Conservation (phyloP, 768 basidiomycete species). For the Rickenella mellea region DNA sequence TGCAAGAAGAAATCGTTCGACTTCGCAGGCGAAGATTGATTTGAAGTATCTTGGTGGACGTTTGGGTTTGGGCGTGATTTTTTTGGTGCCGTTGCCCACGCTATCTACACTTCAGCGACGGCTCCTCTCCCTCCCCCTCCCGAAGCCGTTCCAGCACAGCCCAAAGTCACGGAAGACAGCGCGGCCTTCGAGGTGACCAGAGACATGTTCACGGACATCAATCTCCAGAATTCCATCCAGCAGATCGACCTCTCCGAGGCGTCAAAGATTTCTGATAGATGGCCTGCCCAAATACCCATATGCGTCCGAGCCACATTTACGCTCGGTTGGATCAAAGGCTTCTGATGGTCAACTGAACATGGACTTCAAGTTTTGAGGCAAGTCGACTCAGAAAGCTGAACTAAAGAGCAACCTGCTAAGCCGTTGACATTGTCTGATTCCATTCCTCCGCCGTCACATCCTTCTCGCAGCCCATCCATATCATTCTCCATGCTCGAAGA, state of each 20-base stretch:
- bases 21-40: slow-evolving; percentile 71
- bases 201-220: neutral
- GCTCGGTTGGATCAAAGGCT: slow-evolving; percentile 8
- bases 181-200: too few relatives aligned
- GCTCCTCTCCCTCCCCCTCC: neutral
- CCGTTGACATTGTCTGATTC: slow-evolving; percentile 64
- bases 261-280: neutral
- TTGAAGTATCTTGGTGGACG: slow-evolving; percentile 34
- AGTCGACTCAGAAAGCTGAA: slow-evolving; percentile 10
- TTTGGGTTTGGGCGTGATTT: slow-evolving; percentile 16
- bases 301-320: neutral
- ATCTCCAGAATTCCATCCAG: neutral
- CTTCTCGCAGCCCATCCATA: slow-evolving; percentile 37
- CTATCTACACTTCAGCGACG: slow-evolving; percentile 38
- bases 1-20: slow-evolving; percentile 80
- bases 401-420: slow-evolving; percentile 14
- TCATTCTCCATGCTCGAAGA: slow-evolving; percentile 28
- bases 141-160: neutral
- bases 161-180: too few relatives aligned
- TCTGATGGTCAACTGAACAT: slow-evolving; percentile 62
- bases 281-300: neutral
- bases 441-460: slow-evolving; percentile 54
- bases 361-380: slow-evolving; percentile 70
- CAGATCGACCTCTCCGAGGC: neutral
- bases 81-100: too few relatives aligned